phyloP scores from a whole-genome alignment of 208 protist genomes.

The Crithidia fasciculata region DNA sequence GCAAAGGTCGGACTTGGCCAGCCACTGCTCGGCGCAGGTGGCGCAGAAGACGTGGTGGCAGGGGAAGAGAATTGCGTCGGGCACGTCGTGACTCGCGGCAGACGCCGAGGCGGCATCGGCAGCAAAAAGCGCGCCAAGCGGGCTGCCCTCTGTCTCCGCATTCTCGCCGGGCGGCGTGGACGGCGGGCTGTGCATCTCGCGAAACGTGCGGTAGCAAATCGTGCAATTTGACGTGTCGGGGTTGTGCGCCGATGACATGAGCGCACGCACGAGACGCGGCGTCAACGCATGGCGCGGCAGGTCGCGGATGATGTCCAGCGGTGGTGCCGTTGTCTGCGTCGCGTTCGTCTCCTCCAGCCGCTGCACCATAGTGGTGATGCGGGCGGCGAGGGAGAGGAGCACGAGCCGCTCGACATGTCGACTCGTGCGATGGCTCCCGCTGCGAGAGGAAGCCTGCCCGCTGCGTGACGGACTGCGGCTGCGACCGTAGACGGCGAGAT shows the following conservation, averaged over 20 bases:
- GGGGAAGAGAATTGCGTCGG: slow-evolving; percentile 55
- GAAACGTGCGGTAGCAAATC: slow-evolving; percentile 22
- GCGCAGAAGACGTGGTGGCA: slow-evolving; percentile 75
- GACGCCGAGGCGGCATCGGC: neutral
- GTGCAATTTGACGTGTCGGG: slow-evolving; percentile 14
- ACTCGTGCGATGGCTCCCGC: neutral
- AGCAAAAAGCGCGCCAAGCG: too few relatives aligned
- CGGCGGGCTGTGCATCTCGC: neutral
- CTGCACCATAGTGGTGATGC: neutral
- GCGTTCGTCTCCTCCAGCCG: neutral
- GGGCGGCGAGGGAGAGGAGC: neutral
- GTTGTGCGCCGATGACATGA: neutral
- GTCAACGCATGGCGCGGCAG: neutral
- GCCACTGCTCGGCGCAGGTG: slow-evolving; percentile 53
- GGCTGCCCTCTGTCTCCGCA: neutral
- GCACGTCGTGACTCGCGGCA: neutral
- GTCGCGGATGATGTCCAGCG: neutral
- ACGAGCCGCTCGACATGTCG: neutral
- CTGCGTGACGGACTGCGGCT: neutral
- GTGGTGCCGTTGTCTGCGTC: neutral
- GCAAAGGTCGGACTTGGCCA: slow-evolving; percentile 48
- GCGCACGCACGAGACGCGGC: neutral
- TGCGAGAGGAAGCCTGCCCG: too few relatives aligned
- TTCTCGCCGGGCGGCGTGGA: neutral
- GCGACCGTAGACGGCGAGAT: neutral